phyloP scores from a whole-genome alignment of 2,329 filamentous ascomycete genomes.

The Ophiostoma populinum region DNA sequence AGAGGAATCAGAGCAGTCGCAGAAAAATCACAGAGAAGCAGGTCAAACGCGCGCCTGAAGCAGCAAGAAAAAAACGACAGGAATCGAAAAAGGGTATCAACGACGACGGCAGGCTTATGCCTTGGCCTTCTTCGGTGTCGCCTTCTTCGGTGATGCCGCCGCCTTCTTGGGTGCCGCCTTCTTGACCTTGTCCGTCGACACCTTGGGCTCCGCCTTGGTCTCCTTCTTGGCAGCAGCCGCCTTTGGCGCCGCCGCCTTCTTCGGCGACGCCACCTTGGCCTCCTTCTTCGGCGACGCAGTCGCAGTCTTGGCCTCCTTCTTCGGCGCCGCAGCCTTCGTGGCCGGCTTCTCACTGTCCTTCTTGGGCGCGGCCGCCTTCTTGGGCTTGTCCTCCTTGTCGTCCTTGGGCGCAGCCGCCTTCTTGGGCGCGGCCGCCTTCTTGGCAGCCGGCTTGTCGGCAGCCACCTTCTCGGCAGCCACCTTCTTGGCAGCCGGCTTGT shows the following conservation, averaged over 20 bases:
- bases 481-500: conserved; percentile 27
- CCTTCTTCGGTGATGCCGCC: conserved; percentile 26
- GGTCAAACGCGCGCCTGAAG: too few relatives aligned
- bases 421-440: conserved; percentile 19
- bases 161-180: conserved; percentile 29
- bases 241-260: conserved; percentile 17
- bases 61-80: conserved; percentile 3
- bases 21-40: conserved; percentile 1
- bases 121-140: conserved; percentile 14
- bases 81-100: conserved; percentile 5
- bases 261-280: conserved; percentile 18
- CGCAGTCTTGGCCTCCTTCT: conserved; percentile 13
- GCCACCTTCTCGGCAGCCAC: conserved; percentile 27
- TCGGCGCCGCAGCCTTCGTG: conserved; percentile 18
- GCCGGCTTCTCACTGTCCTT: conserved; percentile 17
- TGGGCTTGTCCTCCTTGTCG: conserved; percentile 20
- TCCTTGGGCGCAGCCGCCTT: conserved; percentile 11
- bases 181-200: conserved; percentile 31
- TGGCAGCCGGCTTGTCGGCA: conserved; percentile 4
- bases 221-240: conserved; percentile 16
- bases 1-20: not conserved
- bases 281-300: conserved; percentile 16
- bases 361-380: conserved; percentile 19
- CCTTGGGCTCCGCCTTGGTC: conserved; percentile 17
- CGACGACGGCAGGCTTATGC: conserved; percentile 4